Conservation (phyloP, 805 yeast species). For the Candida dajiaensis region DNA sequence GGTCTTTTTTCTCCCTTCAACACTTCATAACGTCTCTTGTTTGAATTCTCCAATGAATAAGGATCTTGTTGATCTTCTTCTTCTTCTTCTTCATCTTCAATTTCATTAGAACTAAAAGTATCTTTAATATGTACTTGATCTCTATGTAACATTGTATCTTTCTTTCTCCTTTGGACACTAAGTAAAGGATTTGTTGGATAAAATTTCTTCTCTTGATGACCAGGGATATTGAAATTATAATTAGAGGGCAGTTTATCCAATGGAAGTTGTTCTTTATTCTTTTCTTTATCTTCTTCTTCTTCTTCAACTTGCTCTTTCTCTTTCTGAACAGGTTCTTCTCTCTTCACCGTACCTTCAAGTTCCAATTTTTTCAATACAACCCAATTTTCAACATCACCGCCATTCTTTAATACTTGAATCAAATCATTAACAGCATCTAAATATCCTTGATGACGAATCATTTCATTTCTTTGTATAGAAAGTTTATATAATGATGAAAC, state of each 20-base stretch:
- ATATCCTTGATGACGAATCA: slow-evolving; percentile 52
- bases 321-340: neutral
- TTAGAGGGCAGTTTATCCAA: slow-evolving; percentile 9
- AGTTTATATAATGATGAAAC: slow-evolving; percentile 61
- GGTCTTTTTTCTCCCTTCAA: neutral
- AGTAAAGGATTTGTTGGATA: slow-evolving; percentile 19
- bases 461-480: slow-evolving; percentile 41
- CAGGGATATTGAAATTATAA: slow-evolving; percentile 13
- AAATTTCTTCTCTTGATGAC: slow-evolving; percentile 11
- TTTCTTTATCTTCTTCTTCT: too few relatives aligned
- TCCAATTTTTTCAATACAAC: slow-evolving; percentile 42
- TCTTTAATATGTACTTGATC: too few relatives aligned
- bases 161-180: slow-evolving; percentile 6
- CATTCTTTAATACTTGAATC: slow-evolving; percentile 32
- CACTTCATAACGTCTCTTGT: neutral
- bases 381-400: slow-evolving; percentile 46
- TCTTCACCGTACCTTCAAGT: slow-evolving; percentile 18
- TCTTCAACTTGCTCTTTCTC: too few relatives aligned
- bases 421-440: slow-evolving; percentile 56
- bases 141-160: too few relatives aligned
- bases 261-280: too few relatives aligned
- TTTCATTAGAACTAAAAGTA: too few relatives aligned
- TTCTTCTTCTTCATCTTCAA: neutral
- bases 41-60: neutral
- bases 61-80: neutral